Evolutionary conservation across 208 protist genomes (phyloP), one percentile per base, ranked within the genome.

Genomic region (Leptomonas seymouri): DNA sequence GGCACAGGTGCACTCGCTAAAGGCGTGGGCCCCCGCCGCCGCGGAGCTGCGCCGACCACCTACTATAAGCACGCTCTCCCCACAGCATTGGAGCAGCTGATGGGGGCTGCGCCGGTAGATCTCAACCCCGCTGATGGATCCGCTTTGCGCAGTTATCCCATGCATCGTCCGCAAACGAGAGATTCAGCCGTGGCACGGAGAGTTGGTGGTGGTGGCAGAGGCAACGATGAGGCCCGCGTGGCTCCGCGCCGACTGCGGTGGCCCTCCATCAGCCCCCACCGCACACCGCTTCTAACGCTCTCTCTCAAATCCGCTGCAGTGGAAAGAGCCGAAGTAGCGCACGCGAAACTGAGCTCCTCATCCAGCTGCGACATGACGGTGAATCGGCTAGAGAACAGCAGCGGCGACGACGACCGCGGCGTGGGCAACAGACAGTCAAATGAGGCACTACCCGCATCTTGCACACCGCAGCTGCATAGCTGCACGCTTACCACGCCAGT

Each of bases 41-140:
- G 39, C 20, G 36, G 34, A 31, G 21, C 57, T 27, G 20, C 39
- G 45, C 48, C 28, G 2, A 2, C 49, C 20, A 18, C 36, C 23
- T 50, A 44, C 31, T 34, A 45, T 23, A 18, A 31, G 21, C 51
- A 5, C 21, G 9, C 14, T n/a, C 1, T 15, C 23, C 9, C 54
- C 25, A 50, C 39, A 6, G 34, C 70, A 50, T 49, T 79, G 44
- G 67, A 74, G 65, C 64, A 57, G 18, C 64, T 78, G 50, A 60
- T 78, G 57, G 39, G 21, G 23, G 25, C 48, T 2, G 49, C 67
- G 11, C 34, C 39, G 25, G 44, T 59, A 25, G 55, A 68, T 21
- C 30, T 81, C 12, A 81, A 83, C 65, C 69, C 76, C 7, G 76
- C 76, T 15, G 76, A 81, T 59, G 79, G 73, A 31, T 78, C 79